phyloP scores from a whole-genome alignment of 73 alveolate species.

The Symbiodinium natans region DNA sequence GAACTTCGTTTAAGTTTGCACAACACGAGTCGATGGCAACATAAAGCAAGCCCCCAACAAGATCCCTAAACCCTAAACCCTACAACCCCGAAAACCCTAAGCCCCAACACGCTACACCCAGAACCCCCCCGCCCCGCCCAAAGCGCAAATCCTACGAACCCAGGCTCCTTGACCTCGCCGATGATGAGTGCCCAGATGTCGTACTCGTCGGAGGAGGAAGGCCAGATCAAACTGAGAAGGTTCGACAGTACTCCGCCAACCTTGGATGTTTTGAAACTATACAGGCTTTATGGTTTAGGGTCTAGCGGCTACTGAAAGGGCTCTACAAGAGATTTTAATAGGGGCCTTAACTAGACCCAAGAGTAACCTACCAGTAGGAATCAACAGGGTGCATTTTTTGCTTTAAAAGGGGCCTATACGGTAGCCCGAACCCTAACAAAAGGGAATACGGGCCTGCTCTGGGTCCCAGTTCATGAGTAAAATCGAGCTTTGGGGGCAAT shows the following conservation, averaged over 20 bases:
- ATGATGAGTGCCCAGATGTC: background rate
- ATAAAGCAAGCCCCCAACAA: background rate
- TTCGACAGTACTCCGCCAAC: background rate
- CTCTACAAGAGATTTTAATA: too few species aligned
- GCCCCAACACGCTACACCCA: background rate
- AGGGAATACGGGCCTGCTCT: too few species aligned
- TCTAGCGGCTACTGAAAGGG: too few species aligned
- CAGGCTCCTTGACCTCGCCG: background rate
- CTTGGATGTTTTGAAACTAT: background rate
- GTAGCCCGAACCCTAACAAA: too few species aligned
- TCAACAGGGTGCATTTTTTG: too few species aligned
- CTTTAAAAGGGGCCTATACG: too few species aligned
- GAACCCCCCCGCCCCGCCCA: background rate
- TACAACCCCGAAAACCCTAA: background rate
- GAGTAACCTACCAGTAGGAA: too few species aligned
- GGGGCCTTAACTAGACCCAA: too few species aligned
- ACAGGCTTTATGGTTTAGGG: background rate
- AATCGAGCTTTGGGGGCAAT: too few species aligned
- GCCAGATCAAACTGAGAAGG: background rate
- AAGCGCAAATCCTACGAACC: background rate
- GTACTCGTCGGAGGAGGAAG: background rate
- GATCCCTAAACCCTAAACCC: too few species aligned
- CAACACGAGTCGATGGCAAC: background rate
- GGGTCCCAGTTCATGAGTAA: too few species aligned
- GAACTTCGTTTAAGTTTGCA: background rate